Base-by-base conservation (phyloP, 106 monocot species). In the Allium cepa region DNA sequence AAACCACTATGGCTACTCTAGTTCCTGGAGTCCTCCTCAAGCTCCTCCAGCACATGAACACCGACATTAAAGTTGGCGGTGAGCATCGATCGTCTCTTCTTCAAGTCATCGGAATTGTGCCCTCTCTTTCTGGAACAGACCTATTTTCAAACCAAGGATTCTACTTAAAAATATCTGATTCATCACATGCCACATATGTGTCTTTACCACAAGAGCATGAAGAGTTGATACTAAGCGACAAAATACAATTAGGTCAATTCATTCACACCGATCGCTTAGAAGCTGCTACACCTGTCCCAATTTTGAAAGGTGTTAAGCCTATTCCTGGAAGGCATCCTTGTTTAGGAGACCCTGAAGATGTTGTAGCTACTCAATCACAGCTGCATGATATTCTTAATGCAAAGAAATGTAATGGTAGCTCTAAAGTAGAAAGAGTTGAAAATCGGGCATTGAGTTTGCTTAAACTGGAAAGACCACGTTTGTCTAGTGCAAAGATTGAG, bases 151-250 rank as follows among this genome's bases (percentile, higher is more conserved):
- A 82, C 80, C 73, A 85, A 53, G 94, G 94, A 48, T 94, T 94
- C 74, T 94, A 90, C 63, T 82, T 94, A 36, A 94, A 94, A 60
- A 84, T 94, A 65, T 94, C 94, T 0, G 94, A 94, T 57, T 94
- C 94, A 11, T 90, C 94, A 11, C 94, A 94, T 72, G 90, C 94
- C 8, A 82, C 94, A n/a, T 94, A 90, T 50, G 90, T 85, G 8
- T 82, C 87, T 50, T 77, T 94, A 47, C 74, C 82, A 1, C 84
- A 94, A 13, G 90, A 90, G 63, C 84, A 94, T 11, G 76, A 90
- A 60, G 94, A 94, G 61, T 90, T 94, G 52, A 90, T 94, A 52
- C 78, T 90, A 53, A 94, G 90, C 28, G 87, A 94, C 59, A 94
- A 90, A 63, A 78, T 94, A 53, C 94, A 94, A 46, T 51, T 94